These are phyloP conservation scores for Agrocybe pediades DNA, from an alignment of 768 basidiomycete genomes.

Conservation along the genomic window DNA sequence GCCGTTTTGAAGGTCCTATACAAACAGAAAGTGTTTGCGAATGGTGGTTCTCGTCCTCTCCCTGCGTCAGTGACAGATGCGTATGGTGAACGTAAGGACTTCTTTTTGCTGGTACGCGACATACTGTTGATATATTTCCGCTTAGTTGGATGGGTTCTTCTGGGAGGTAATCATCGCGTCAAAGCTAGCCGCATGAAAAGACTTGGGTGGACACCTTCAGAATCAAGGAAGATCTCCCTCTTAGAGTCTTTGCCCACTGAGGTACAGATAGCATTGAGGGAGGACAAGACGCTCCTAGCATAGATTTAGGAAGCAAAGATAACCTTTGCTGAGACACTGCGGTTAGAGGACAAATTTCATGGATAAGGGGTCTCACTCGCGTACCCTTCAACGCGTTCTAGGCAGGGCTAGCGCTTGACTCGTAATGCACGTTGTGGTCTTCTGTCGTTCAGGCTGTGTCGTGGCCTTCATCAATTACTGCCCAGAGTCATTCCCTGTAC, in stretches of 20 bases:
- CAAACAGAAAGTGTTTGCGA: constrained; percentile 29
- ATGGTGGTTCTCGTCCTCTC: constrained; percentile 33
- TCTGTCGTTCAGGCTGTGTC: no score
- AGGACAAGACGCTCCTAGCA: not conserved
- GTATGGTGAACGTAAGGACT: constrained; percentile 36
- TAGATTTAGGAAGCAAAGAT: no score
- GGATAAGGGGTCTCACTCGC: no score
- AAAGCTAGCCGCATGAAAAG: constrained; percentile 33
- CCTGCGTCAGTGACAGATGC: constrained; percentile 33
- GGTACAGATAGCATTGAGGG: constrained; percentile 19
- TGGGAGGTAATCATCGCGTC: constrained; percentile 40
- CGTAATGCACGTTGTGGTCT: no score
- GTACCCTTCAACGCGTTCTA: no score
- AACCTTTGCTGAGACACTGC: no score
- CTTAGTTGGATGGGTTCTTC: constrained; percentile 40
- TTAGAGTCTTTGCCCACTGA: constrained; percentile 24
- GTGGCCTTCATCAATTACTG: no score
- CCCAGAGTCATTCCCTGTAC: no score
- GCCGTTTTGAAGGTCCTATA: constrained; percentile 27
- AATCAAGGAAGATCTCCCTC: constrained; percentile 19
- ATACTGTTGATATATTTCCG: not conserved
- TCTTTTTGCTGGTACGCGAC: not conserved
- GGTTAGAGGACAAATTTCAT: no score
- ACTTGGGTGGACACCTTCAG: constrained; percentile 40
- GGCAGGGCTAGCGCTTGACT: no score